Conservation (phyloP, 1,284 basidiomycete genomes). For the Psilocybe mexicana region DNA sequence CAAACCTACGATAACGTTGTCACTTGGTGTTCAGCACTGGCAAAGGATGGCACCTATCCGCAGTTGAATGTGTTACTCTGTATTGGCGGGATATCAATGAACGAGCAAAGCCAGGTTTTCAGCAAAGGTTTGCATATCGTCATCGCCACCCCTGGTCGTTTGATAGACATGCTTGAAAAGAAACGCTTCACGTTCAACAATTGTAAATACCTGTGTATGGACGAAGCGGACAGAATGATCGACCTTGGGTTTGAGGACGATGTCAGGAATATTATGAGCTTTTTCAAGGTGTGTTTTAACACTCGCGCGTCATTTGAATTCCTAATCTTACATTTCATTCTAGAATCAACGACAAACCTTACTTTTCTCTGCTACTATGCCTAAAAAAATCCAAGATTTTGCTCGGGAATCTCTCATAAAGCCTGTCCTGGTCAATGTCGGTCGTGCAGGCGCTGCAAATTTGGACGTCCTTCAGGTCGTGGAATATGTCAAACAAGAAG, state of each 20-base stretch:
- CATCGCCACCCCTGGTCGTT: constrained; percentile 92
- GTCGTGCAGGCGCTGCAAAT: constrained; percentile 96
- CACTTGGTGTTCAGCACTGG: constrained; percentile 81
- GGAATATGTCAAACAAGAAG: constrained; percentile 98
- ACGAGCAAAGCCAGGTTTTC: constrained; percentile 89
- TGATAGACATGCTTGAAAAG: constrained; percentile 98
- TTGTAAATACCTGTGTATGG: constrained; percentile 96
- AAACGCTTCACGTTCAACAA: constrained; percentile 88
- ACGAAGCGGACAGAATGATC: constrained; percentile 99
- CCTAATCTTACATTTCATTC: constrained; percentile 17
- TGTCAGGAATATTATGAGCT: constrained; percentile 97
- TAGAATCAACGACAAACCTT: constrained; percentile 96
- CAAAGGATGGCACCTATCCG: constrained; percentile 81
- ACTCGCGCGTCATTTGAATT: not conserved
- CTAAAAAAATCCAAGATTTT: constrained; percentile 97
- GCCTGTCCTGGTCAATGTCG: constrained; percentile 95
- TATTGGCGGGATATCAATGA: constrained; percentile 98
- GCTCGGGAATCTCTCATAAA: constrained; percentile 93
- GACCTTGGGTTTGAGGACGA: constrained; percentile 99
- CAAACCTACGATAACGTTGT: constrained; percentile 96
- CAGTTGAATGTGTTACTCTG: constrained; percentile 87
- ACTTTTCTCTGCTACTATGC: constrained; percentile 99
- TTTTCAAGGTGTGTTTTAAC: constrained; percentile 75
- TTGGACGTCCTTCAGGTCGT: constrained; percentile 97
- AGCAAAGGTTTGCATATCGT: constrained; percentile 93